Evolutionary conservation across 306 rosid genomes (phyloP), one percentile per base, ranked within the genome.

Genomic region (Cucurbita pepo): DNA sequence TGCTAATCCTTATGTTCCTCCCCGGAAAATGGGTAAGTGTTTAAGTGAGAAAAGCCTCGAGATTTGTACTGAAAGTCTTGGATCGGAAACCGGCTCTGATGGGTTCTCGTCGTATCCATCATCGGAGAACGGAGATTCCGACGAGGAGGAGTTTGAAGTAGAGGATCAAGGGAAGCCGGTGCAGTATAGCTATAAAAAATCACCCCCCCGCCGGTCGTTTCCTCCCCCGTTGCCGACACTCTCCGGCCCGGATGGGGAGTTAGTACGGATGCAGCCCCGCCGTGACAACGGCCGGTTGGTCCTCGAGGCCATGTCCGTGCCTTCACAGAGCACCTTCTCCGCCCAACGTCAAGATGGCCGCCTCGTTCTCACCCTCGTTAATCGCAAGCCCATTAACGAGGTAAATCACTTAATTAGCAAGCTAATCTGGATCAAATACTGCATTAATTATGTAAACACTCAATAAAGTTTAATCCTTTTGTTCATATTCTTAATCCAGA

Each of bases 21-120:
- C 98, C 72, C 94, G 86, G 74, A 81, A 84, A 78, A 77, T 92
- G 0, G 73, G 83, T 13, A 94, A 84, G 76, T 75, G 83, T 53
- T 60, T 94, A 79, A 89, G 78, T 69, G 84, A 81, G 19, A 87
- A 85, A 76, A 90, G 98, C 71, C 97, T 94, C 8, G 55, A 90
- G 78, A 82, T 94, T 40, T 94, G 98, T 77, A 94, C 98, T 0
- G 98, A 94, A 66, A 83, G 87, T 56, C 98, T 94, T 5, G 98
- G 98, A n/a, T 90, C 97, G 25, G 98, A 94, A 82, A 89, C 97
- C 15, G 98, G 98, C 75, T 87, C 97, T 10, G 96, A 94, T 48
- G 89, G 82, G 1, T 83, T 88, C 73, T 80, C 88, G 1, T 85
- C 89, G 1, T 81, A 80, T 73, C 67, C 85, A 1, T 38, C 86